phyloP scores from a whole-genome alignment of 768 basidiomycete genomes.

The Auricularia auricula-judae region DNA sequence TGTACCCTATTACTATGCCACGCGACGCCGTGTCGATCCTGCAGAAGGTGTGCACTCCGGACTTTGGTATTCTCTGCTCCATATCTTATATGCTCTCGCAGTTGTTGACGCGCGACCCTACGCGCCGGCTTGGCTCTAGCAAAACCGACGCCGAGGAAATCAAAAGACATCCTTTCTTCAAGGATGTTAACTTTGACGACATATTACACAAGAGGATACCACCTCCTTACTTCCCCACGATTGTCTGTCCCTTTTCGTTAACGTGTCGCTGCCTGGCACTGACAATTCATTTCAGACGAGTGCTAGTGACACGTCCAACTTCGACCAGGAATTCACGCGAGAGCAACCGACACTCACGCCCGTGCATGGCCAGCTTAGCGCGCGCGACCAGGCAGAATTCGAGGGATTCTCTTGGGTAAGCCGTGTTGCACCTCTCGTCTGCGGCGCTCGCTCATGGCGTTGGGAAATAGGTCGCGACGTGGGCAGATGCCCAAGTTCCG shows the following conservation, averaged over 20 bases:
- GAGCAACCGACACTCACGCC: conserved; percentile 97
- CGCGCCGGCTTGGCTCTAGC: conserved; percentile 80
- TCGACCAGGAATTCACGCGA: conserved; percentile 72
- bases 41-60: conserved; percentile 56
- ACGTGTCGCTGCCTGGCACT: conserved; percentile 6
- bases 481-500: conserved; percentile 3
- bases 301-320: conserved; percentile 54
- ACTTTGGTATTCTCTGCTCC: not conserved
- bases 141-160: conserved; percentile 94
- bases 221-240: conserved; percentile 92
- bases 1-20: conserved; percentile 99
- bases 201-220: conserved; percentile 96
- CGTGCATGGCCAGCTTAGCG: conserved; percentile 85
- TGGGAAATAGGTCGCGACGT: conserved; percentile 3
- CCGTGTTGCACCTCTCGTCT: not conserved
- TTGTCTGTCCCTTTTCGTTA: conserved; percentile 44
- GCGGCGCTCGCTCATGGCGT: not conserved
- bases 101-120: conserved; percentile 88
- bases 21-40: conserved; percentile 91
- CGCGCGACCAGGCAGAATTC: conserved; percentile 90
- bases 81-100: conserved; percentile 21
- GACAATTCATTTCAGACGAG: conserved; percentile 42
- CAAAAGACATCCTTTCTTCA: conserved; percentile 96
- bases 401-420: conserved; percentile 91
- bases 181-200: conserved; percentile 94